Evolutionary conservation across 2,329 filamentous ascomycete genomes (phyloP).

Genomic region (Fusarium denticulatum): DNA sequence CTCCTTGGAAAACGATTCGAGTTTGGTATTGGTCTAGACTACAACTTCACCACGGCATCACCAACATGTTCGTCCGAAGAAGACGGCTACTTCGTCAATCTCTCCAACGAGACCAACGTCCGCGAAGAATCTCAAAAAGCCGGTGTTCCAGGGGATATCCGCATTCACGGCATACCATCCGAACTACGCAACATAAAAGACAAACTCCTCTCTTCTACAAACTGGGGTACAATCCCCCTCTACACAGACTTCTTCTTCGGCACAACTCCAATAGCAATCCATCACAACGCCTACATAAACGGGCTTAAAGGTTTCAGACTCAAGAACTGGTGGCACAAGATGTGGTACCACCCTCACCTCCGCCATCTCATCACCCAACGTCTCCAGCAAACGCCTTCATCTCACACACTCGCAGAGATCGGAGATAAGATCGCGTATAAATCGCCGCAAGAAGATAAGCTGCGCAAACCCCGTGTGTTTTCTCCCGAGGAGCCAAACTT

Average conservation of each 20-base stretch:
- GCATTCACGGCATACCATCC: constrained; percentile 42
- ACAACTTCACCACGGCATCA: constrained; percentile 51
- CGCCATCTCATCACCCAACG: constrained; percentile 45
- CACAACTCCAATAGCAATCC: constrained; percentile 49
- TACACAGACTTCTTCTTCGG: constrained; percentile 53
- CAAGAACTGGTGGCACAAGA: constrained; percentile 49
- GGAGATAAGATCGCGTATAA: constrained; percentile 37
- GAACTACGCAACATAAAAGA: constrained; percentile 40
- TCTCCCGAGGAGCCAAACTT: constrained; percentile 38
- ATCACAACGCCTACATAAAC: constrained; percentile 50
- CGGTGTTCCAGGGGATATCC: constrained; percentile 45
- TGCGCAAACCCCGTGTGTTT: constrained; percentile 37
- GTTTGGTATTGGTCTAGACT: constrained; percentile 53
- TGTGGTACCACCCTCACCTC: constrained; percentile 50
- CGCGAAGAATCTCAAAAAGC: constrained; percentile 42
- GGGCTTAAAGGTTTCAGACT: constrained; percentile 47
- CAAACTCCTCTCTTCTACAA: constrained; percentile 20
- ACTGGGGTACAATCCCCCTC: constrained; percentile 48
- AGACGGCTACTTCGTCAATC: constrained; percentile 48
- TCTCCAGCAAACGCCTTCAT: constrained; percentile 17
- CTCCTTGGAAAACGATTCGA: constrained; percentile 47
- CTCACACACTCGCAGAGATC: constrained; percentile 26
- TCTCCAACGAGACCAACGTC: constrained; percentile 41
- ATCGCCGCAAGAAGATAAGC: constrained; percentile 27
- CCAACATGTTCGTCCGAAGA: constrained; percentile 52